Percentiles rank a stretch among this genome's conserved stretches.
phyloP scores from a whole-genome alignment of 345 rosid genomes.

The Lepidium didymum region DNA sequence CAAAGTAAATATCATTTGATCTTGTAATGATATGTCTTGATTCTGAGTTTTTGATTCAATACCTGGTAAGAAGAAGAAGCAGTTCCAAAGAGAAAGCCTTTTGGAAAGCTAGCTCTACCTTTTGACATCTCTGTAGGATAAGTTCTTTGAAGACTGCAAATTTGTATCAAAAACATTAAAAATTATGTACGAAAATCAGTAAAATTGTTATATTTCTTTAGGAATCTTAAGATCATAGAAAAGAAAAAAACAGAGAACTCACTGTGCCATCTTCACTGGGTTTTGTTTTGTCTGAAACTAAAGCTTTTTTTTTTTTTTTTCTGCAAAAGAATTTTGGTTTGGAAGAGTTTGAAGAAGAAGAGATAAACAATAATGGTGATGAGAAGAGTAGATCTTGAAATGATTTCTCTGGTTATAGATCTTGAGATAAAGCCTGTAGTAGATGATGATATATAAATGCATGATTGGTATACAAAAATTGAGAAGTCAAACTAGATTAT shows the following conservation, averaged over 20 bases:
- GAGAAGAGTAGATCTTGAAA: slow-evolving; percentile 6
- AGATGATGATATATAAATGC: slow-evolving; percentile 21
- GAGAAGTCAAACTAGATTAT: slow-evolving; percentile 22
- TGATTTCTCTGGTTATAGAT: not conserved
- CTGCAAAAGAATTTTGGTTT: not conserved
- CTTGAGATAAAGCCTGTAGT: not conserved
- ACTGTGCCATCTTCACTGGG: slow-evolving; percentile 25
- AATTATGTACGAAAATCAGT: not conserved
- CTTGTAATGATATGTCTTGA: not conserved
- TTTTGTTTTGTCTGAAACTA: slow-evolving; percentile 7
- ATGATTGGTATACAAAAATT: slow-evolving; percentile 4
- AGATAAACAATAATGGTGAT: not conserved
- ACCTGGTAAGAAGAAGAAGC: slow-evolving; percentile 42
- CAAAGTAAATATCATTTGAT: not conserved
- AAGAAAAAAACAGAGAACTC: slow-evolving; percentile 3
- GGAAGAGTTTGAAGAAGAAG: not conserved
- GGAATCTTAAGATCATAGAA: not conserved
- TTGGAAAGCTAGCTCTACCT: slow-evolving; percentile 33
- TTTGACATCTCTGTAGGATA: slow-evolving; percentile 21
- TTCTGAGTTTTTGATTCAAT: not conserved
- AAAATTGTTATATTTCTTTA: not conserved
- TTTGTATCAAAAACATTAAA: not conserved
- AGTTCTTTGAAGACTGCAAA: slow-evolving; percentile 23
- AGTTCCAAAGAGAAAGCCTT: slow-evolving; percentile 35
- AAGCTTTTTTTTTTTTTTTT: not conserved